Conservation (phyloP, 495 filamentous ascomycete genomes). For the Durotheca rogersii region DNA sequence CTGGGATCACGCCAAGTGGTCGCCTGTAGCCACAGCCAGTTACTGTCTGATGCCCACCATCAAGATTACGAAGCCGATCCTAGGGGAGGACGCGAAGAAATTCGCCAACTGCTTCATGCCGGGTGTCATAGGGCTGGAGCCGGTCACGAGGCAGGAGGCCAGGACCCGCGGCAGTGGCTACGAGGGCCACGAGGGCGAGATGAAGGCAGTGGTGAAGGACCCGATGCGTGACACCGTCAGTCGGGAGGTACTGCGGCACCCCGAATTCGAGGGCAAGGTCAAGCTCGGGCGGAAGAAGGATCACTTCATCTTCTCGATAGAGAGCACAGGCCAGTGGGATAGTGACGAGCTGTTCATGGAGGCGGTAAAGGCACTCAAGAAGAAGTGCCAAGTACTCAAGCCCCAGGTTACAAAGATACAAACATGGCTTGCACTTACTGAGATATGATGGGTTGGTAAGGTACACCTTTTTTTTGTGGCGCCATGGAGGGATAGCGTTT, state of each 20-base stretch:
- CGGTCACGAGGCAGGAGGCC: conserved; percentile 68
- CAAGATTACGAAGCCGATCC: conserved; percentile 74
- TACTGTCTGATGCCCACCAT: conserved; percentile 91
- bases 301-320: conserved; percentile 95
- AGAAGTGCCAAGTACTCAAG: conserved; percentile 57
- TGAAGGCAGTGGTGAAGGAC: conserved; percentile 82
- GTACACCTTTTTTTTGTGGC: no score
- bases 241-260: conserved; percentile 86
- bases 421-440: conserved; percentile 46
- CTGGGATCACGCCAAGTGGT: conserved; percentile 96
- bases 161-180: conserved; percentile 61
- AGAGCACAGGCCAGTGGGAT: conserved; percentile 91
- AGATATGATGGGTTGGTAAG: no score
- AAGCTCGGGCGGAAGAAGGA: conserved; percentile 85
- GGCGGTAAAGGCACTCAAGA: conserved; percentile 77
- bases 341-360: conserved; percentile 91
- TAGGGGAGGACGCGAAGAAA: conserved; percentile 82
- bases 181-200: conserved; percentile 69
- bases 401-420: conserved; percentile 49
- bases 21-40: conserved; percentile 88
- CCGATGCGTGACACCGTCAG: conserved; percentile 89
- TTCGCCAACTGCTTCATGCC: conserved; percentile 86
- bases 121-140: conserved; percentile 82
- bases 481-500: no score
- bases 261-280: conserved; percentile 92